A percentile compares a stretch with the other conserved stretches of the same genome.
Conservation (phyloP, 208 protist genomes). For the Wallacemonas sp. region DNA sequence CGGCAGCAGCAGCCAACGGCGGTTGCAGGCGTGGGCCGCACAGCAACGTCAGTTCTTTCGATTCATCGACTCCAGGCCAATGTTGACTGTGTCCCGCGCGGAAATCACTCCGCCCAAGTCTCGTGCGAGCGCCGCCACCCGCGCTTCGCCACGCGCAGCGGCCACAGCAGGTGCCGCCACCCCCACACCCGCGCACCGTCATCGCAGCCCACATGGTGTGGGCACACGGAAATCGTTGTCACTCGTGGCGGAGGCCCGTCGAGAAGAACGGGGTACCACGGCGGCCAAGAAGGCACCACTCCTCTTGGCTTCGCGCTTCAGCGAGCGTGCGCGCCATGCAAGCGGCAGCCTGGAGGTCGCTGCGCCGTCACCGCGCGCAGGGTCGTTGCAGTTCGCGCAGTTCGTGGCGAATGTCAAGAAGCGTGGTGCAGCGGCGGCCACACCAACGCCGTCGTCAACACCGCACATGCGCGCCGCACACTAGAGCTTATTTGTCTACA, state of each 20-base stretch:
- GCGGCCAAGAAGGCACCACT: background rate
- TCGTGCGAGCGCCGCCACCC: too few species aligned
- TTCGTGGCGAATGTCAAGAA: slow-evolving; percentile 5
- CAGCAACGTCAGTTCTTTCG: slow-evolving; percentile 56
- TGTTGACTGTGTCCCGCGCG: slow-evolving; percentile 41
- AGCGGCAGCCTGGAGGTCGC: background rate
- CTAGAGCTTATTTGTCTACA: too few species aligned
- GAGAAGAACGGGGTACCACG: too few species aligned
- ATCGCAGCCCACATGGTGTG: too few species aligned
- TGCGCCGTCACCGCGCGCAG: too few species aligned
- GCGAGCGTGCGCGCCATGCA: background rate
- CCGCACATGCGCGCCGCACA: background rate
- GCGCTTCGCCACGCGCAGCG: slow-evolving; percentile 13
- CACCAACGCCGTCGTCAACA: background rate
- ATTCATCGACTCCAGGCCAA: slow-evolving; percentile 51
- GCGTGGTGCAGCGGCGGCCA: background rate
- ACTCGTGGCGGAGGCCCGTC: background rate
- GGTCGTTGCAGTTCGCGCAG: background rate
- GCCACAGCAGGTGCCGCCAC: background rate
- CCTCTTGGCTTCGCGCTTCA: background rate
- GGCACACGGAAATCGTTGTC: too few species aligned
- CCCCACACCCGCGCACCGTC: background rate
- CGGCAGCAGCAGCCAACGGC: background rate
- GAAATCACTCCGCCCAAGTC: too few species aligned
- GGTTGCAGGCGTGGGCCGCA: slow-evolving; percentile 45